These are phyloP conservation scores for Vitis cinerea DNA, from an alignment of 164 flowering plant species.

Conservation along the genomic window DNA sequence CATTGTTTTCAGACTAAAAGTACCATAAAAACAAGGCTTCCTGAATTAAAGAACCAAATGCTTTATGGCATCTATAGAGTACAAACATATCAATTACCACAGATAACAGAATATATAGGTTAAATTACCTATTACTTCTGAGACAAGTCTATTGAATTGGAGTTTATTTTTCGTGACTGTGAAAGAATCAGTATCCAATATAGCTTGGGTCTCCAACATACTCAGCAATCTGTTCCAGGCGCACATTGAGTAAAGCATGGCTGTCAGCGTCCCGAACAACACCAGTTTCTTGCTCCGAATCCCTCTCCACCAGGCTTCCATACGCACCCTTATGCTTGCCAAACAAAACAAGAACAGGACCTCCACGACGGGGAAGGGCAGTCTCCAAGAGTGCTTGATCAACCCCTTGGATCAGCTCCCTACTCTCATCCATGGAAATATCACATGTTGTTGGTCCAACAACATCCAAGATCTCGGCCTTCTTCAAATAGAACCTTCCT, in stretches of 20 bases:
- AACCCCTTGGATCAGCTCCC: constrained; percentile 74
- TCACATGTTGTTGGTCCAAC: constrained; percentile 66
- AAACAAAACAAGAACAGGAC: constrained; percentile 65
- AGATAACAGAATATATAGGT: too few relatives aligned
- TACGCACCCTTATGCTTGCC: constrained; percentile 77
- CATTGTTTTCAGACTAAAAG: too few relatives aligned
- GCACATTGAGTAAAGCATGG: constrained; percentile 58
- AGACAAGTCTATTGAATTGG: too few relatives aligned
- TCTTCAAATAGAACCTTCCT: constrained; percentile 75
- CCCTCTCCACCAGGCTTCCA: constrained; percentile 66
- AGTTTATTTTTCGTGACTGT: too few relatives aligned
- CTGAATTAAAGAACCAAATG: too few relatives aligned
- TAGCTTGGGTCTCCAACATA: constrained; percentile 75
- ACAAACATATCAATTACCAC: too few relatives aligned
- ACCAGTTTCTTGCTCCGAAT: constrained; percentile 65
- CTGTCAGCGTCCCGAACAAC: constrained; percentile 76
- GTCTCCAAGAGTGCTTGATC: constrained; percentile 77
- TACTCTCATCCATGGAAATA: constrained; percentile 68
- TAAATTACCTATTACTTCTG: too few relatives aligned
- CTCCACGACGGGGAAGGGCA: constrained; percentile 72
- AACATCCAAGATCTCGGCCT: constrained; percentile 81
- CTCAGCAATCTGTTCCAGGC: constrained; percentile 83
- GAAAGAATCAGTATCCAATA: constrained; percentile 58
- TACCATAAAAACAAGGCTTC: too few relatives aligned
- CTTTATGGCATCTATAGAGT: too few relatives aligned